phyloP scores from a whole-genome alignment of 208 protist species.

The Endotrypanum monterogeii region DNA sequence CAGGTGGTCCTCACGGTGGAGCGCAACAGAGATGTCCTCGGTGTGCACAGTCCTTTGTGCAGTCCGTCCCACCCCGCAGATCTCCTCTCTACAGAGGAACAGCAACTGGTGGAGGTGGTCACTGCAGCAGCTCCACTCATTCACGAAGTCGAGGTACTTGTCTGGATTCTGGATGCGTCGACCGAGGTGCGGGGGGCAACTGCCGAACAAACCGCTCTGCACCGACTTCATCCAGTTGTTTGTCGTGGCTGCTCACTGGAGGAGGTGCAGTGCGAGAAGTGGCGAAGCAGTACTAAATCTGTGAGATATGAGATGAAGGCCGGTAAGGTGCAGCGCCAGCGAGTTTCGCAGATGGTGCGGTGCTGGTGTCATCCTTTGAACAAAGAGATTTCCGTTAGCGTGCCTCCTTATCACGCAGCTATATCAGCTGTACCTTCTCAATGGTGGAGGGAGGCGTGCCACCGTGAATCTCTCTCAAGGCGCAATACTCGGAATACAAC shows the following conservation, averaged over 20 bases:
- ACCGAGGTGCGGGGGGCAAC: neutral
- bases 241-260: conserved; percentile 1
- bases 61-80: conserved; percentile 54
- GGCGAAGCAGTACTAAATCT: neutral
- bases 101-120: conserved; percentile 69
- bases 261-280: conserved; percentile 1
- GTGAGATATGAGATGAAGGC: neutral
- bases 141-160: conserved; percentile 43
- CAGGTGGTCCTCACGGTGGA: conserved; percentile 54
- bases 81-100: conserved; percentile 64
- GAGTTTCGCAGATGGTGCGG: conserved; percentile 2
- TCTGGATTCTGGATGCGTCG: conserved; percentile 26
- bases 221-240: conserved; percentile 21
- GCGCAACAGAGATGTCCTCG: conserved; percentile 39
- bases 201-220: conserved; percentile 3
- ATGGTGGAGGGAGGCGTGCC: conserved; percentile 3
- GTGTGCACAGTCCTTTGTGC: conserved; percentile 65
- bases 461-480: neutral
- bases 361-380: conserved; percentile 25
- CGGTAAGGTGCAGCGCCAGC: neutral
- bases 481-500: neutral
- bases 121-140: conserved; percentile 55
- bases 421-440: conserved; percentile 12
- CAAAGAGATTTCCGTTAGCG: conserved; percentile 6
- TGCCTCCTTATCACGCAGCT: conserved; percentile 27